Percentiles rank a stretch among this genome's conserved stretches.
These are phyloP conservation scores for Backusella circina DNA, from an alignment of 192 early-diverging fungal species.

Conservation along the genomic window DNA sequence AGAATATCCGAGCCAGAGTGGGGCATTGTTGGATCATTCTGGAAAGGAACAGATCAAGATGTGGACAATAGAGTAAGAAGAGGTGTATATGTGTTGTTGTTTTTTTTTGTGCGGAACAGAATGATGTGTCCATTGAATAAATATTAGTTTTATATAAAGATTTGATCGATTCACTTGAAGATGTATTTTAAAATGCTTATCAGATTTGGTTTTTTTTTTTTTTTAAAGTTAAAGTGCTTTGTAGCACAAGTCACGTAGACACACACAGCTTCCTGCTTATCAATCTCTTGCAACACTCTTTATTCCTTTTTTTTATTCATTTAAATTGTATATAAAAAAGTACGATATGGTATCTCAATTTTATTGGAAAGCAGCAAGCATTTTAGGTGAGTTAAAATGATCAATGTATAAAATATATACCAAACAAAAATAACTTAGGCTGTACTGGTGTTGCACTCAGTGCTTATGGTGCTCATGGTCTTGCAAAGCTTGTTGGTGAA, in stretches of 20 bases:
- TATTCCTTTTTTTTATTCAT: not conserved
- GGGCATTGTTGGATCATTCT: not conserved
- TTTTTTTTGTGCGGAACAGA: too few relatives aligned
- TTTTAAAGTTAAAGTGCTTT: not conserved
- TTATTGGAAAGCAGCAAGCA: slow-evolving; percentile 26
- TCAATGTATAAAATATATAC: not conserved
- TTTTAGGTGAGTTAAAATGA: slow-evolving; percentile 10
- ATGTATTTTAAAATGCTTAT: not conserved
- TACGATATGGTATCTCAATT: slow-evolving; percentile 10
- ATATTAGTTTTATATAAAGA: too few relatives aligned
- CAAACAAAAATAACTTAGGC: slow-evolving; percentile 3
- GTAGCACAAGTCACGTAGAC: too few relatives aligned
- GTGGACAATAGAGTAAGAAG: slow-evolving; percentile 26
- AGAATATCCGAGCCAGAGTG: not conserved
- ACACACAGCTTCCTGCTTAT: too few relatives aligned
- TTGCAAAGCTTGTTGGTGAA: slow-evolving; percentile 26
- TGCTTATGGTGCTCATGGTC: slow-evolving; percentile 49
- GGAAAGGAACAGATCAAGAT: not conserved
- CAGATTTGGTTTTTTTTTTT: not conserved
- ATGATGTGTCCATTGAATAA: too few relatives aligned
- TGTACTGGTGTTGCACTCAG: slow-evolving; percentile 36
- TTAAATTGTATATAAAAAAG: not conserved
- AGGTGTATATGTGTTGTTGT: not conserved
- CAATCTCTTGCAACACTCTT: not conserved
- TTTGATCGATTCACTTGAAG: too few relatives aligned